Base-by-base conservation (phyloP, 306 rosid species). In the Argentina anserina region DNA sequence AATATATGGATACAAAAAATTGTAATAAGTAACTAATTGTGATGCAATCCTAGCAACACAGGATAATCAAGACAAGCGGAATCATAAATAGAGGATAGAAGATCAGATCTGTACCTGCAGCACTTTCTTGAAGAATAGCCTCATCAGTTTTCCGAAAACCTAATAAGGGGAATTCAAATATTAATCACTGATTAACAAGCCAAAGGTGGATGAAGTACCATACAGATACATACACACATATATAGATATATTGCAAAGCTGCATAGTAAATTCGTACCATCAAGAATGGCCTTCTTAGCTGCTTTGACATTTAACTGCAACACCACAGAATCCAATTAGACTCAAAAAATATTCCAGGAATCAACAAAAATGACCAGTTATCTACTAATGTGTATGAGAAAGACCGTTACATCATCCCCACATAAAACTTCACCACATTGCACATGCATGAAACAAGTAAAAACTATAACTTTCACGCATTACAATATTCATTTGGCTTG, bases 101-200 rank as follows among this genome's bases (percentile, higher is more conserved):
- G 21, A 55, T 37, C 40, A 33, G 49, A 43, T 59, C 60, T 59
- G 43, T 73, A 88, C 98, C 97, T 85, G 87, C 71, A 65, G 81
- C 61, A 77, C 98, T 90, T 81, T 83, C 90, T 75, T 80, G 90
- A 76, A 92, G 89, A 80, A 92, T 90, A 74, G 84, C 79, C 78
- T 90, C 90, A 18, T 90, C 98, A 7, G 98, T 88, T 88, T 83
- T 88, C 17, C 83, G 89, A 70, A 88, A 90, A 82, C 98, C 98
- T 87, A 70, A 65, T 59, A 49, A 61, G 36, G 8, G 67, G 23
- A 67, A 33, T 67, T 33, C 76, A 52, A 71, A 74, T 26, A 20
- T 59, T 43, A 68, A 74, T 56, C 39, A 61, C 26, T 23, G 69
- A 50, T 43, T 47, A 69, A 67, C 61, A 43, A 3, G n/a, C 31